Base-by-base conservation (phyloP, 1,284 basidiomycete genomes). In the Malassezia vespertilionis region DNA sequence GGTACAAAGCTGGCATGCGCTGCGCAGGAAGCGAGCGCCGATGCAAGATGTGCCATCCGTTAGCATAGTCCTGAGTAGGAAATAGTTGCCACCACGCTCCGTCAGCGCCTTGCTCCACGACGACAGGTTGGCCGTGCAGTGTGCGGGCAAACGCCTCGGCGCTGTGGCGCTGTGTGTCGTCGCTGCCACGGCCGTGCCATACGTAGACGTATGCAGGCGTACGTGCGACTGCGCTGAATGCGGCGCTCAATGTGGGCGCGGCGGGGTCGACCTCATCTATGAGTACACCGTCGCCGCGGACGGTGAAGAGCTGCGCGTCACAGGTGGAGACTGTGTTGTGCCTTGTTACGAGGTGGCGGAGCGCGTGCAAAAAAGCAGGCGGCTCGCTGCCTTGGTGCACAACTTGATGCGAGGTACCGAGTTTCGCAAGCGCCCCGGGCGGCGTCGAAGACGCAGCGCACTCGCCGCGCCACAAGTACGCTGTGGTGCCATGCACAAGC, bases 171-270 rank as follows among this genome's bases (percentile, higher is more conserved):
- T 51, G 48, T 36, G n/a, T 21, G 5, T 3, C 33, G 27, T 33
- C 36, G 33, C 48, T 51, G 27, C 48, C 48, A 4, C 40, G 18
- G 28, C 48, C 48, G 21, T 51, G 48, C 48, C 48, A 51, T 8
- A 51, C 36, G 6, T 17, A 30, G 12, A 36, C 31, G 5, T 31
- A 21, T 4, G 23, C 17, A 1, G 41, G 27, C 14, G 37, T 43
- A 10, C 3, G 5, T 1, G 36, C 26, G 10, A 51, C 43, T 5
- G 43, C 48, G 22, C 42, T 51, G 10, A 24, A 51, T 9, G 48
- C 48, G 6, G 48, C 28, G 31, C 48, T 40, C 6, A 51, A 28
- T n/a, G 48, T 34, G 4, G 5, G 14, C 3, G 43, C 28, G 2
- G 14, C 5, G 5, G 34, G 14, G 4, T 28, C 14, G 17, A 36